Base-by-base conservation (phyloP, 202 grass and related monocot genomes). In the Zoysia matrella region DNA sequence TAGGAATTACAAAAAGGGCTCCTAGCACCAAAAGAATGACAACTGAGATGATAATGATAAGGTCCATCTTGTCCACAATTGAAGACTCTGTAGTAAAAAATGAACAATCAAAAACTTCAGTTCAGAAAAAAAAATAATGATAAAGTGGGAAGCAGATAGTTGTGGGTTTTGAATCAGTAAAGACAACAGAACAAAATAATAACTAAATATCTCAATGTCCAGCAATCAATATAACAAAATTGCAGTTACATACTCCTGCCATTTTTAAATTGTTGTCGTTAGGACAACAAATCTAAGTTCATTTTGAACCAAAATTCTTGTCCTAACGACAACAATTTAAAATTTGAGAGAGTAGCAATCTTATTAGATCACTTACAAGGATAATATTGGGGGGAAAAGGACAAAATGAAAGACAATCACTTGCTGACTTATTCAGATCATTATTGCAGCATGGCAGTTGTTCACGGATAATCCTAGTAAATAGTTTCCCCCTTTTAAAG, bases 1-100 rank as follows among this genome's bases (percentile, higher is more conserved):
- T 96, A 2, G 93, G 83, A 55, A 97, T 84, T 51, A 91, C 52
- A 90, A 84, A 97, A 4, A 85, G 39, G 42, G 76, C 90, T 77
- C 84, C 94, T 36, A 97, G 60, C 68, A 75, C 84, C 57, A 93
- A 30, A 84, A 97, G 94, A 50, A 85, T 40, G 62, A 93, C 60
- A 71, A 88, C 4, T 62, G 51, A 80, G 18, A 97, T 50, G 48
- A 81, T 75, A 65, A 80, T 9, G 40, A 93, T 72, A 45, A 93
- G 36, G 43, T 89, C 93, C 88, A 96, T 96, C 11, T 70, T 81
- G 50, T 6, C 48, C 8, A 39, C 14, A 80, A 72, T 39, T 75
- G 74, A 6, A 71, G 57, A 81, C 41, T 64, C 75, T 14, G 5
- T 4, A 40, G 41, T 1, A 2, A 47, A 74, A 69, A 75, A 13